Evolutionary conservation across 306 rosid species (phyloP).

Genomic region (Vicia sativa): DNA sequence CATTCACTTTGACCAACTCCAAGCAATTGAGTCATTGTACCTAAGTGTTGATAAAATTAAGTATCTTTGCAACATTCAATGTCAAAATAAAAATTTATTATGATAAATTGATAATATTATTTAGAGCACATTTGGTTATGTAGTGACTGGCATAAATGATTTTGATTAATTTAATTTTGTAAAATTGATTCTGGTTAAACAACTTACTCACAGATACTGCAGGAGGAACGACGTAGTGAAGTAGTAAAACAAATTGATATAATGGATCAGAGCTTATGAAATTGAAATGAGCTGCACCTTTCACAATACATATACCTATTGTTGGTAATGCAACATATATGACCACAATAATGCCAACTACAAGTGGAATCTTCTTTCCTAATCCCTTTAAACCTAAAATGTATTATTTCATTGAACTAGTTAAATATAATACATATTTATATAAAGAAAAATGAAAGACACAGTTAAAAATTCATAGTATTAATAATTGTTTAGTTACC

Average conservation of each 20-base stretch:
- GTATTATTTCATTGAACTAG: too few species aligned
- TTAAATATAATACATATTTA: too few species aligned
- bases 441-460: background rate
- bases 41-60: constrained; percentile 10
- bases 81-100: background rate
- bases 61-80: background rate
- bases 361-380: constrained; percentile 20
- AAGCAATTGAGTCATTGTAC: constrained; percentile 45
- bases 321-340: constrained; percentile 42
- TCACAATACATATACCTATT: constrained; percentile 47
- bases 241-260: constrained; percentile 49
- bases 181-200: background rate
- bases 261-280: constrained; percentile 44
- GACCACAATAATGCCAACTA: constrained; percentile 44
- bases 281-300: constrained; percentile 37
- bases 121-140: too few species aligned
- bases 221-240: constrained; percentile 49
- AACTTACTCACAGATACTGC: constrained; percentile 40
- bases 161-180: too few species aligned
- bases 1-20: constrained; percentile 47
- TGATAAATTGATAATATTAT: background rate
- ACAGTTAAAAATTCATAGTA: background rate
- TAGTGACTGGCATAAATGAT: too few species aligned
- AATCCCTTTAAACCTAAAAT: constrained; percentile 44
- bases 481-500: constrained; percentile 35